Base-by-base conservation (phyloP, 2,329 filamentous ascomycete species). In the Dothideomycetes sp. region DNA sequence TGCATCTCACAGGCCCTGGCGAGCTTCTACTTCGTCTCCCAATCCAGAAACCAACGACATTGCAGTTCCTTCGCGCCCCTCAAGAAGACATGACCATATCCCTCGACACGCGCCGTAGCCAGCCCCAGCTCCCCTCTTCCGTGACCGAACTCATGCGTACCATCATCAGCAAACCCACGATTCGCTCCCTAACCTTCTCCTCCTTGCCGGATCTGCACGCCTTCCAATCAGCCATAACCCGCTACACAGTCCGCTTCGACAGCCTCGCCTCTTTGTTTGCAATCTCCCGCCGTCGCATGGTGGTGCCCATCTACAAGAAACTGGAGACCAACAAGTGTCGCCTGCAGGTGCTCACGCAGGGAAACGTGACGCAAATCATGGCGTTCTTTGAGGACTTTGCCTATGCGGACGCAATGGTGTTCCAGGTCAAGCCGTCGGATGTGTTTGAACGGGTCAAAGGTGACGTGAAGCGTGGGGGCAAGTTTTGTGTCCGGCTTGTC, bases 231-330 rank as follows among this genome's bases (percentile, higher is more conserved):
- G 82, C 84, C 3, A 65, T 94, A 41, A 94, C 86, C 0, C 85
- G 87, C 0, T 93, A 82, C 59, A 69, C 69, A 18, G 84, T 94
- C 12, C 64, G 55, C 3, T 60, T 50, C 51, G 56, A 65, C 42
- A 47, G 52, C 19, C 52, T 84, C 38, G 85, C 85, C 4, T 68
- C 73, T 5, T 78, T 77, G 0, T 84, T 94, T 58, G 79, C 81
- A 42, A 94, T 94, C 48, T 79, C 87, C 2, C 78, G 87, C 5
- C 49, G 57, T 7, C 48, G 54, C 35, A 91, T 88, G 81, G 84
- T 94, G 10, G 85, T 94, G 12, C 85, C 85, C 0, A 89, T 94
- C 48, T 84, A 93, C 65, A 94, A 94, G 64, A 91, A 91, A 59
- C 93, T 85, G 84, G 86, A 93, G 55, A 84, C 87, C 2, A 77